Conservation (phyloP, 495 filamentous ascomycete genomes). For the Halenospora varia region DNA sequence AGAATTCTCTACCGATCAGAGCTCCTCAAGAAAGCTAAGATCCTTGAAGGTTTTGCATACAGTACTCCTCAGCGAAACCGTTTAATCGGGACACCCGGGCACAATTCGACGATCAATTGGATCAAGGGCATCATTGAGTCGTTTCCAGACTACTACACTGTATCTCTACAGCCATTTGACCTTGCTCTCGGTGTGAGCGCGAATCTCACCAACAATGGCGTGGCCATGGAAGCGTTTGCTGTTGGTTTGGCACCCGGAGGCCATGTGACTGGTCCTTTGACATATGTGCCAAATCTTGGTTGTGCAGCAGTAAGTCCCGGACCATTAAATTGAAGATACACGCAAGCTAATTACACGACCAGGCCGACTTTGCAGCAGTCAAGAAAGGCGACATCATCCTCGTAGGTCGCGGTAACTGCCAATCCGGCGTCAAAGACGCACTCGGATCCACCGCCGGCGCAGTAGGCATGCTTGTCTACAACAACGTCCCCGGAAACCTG, state of each 20-base stretch:
- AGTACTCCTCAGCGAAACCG: conserved; percentile 44
- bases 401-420: conserved; percentile 57
- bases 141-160: conserved; percentile 10
- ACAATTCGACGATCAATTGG: conserved; percentile 61
- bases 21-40: conserved; percentile 2
- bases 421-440: conserved; percentile 56
- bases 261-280: conserved; percentile 33
- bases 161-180: conserved; percentile 54
- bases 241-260: conserved; percentile 35
- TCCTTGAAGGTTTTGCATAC: conserved; percentile 36
- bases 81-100: conserved; percentile 56
- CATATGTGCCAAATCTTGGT: conserved; percentile 49
- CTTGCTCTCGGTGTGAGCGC: conserved; percentile 32
- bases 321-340: not conserved
- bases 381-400: conserved; percentile 55
- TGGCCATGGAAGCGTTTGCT: conserved; percentile 19
- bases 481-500: conserved; percentile 52
- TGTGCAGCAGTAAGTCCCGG: conserved; percentile 40
- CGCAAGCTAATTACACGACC: not conserved
- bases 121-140: conserved; percentile 48
- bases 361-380: conserved; percentile 51
- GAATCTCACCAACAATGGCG: conserved; percentile 31
- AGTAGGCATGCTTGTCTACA: conserved; percentile 57
- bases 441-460: conserved; percentile 57
- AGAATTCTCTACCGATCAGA: conserved; percentile 1